These are phyloP conservation scores for Fusarium albosuccineum DNA, from an alignment of 2,329 filamentous ascomycete species.

Conservation along the genomic window DNA sequence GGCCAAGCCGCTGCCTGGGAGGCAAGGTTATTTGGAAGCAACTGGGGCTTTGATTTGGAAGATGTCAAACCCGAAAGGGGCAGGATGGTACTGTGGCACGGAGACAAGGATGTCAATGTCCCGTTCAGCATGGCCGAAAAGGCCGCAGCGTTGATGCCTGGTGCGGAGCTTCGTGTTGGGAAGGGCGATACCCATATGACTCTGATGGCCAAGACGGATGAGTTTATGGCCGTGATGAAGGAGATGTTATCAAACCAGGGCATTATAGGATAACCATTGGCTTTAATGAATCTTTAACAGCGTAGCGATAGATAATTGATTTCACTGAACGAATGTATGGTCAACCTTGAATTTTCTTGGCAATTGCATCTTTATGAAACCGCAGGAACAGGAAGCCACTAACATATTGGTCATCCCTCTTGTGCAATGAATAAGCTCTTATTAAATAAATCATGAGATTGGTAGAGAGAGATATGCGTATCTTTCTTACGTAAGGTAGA, in stretches of 20 bases:
- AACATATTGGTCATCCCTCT: too few relatives aligned
- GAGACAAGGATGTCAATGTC: slow-evolving; percentile 25
- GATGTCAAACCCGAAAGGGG: slow-evolving; percentile 25
- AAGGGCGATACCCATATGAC: slow-evolving; percentile 34
- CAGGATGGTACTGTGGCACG: slow-evolving; percentile 30
- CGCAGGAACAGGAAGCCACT: too few relatives aligned
- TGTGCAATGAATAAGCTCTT: too few relatives aligned
- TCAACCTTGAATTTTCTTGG: too few relatives aligned
- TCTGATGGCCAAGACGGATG: slow-evolving; percentile 8
- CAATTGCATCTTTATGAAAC: too few relatives aligned
- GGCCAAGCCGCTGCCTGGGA: slow-evolving; percentile 28
- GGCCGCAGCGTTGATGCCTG: slow-evolving; percentile 14
- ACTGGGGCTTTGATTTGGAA: slow-evolving; percentile 32
- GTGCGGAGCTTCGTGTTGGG: slow-evolving; percentile 17
- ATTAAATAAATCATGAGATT: too few relatives aligned
- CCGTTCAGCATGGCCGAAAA: slow-evolving; percentile 20
- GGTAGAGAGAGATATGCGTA: too few relatives aligned
- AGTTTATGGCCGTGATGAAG: slow-evolving; percentile 15
- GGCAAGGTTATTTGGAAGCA: slow-evolving; percentile 19
- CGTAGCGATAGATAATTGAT: too few relatives aligned
- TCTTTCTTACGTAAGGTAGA: too few relatives aligned
- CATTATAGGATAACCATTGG: neutral
- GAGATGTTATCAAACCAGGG: slow-evolving; percentile 8
- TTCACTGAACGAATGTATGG: too few relatives aligned
- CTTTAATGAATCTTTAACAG: neutral